Evolutionary conservation across 2,329 filamentous ascomycete genomes (phyloP).

Genomic region (Fulvia fulva): DNA sequence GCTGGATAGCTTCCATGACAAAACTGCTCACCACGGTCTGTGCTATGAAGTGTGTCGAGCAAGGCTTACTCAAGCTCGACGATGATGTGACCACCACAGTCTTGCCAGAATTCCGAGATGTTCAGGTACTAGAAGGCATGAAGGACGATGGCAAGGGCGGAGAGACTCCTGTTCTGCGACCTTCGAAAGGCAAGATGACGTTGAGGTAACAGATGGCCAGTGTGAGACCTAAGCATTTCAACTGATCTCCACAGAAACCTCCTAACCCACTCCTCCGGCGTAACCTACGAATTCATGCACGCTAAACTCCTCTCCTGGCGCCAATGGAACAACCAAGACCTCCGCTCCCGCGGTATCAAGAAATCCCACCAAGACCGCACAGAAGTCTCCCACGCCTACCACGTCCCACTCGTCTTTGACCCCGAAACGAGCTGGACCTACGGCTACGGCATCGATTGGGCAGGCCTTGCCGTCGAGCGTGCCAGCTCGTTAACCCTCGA

Average conservation of each 20-base stretch:
- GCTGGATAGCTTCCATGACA: constrained; percentile 32
- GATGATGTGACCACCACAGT: constrained; percentile 41
- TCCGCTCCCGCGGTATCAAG: background rate
- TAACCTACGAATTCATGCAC: constrained; percentile 43
- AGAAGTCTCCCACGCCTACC: constrained; percentile 27
- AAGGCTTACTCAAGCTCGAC: constrained; percentile 45
- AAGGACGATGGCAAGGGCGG: constrained; percentile 29
- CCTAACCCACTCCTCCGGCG: constrained; percentile 51
- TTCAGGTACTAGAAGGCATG: constrained; percentile 48
- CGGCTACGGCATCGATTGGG: constrained; percentile 49
- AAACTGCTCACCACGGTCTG: constrained; percentile 51
- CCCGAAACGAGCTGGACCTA: constrained; percentile 52
- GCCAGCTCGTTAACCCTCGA: constrained; percentile 42
- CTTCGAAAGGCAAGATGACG: constrained; percentile 43
- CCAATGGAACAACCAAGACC: background rate
- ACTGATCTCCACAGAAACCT: constrained; percentile 22
- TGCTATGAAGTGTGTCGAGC: constrained; percentile 52
- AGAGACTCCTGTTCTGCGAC: constrained; percentile 29
- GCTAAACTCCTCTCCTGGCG: background rate
- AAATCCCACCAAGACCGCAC: constrained; percentile 2
- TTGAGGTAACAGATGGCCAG: constrained; percentile 28
- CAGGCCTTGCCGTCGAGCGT: constrained; percentile 48
- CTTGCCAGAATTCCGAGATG: constrained; percentile 46
- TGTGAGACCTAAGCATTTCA: no score
- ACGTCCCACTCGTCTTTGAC: constrained; percentile 47